Evolutionary conservation across 2,329 filamentous ascomycete genomes (phyloP), one percentile per base, ranked within the genome.

Genomic region (Alternaria rosae): DNA sequence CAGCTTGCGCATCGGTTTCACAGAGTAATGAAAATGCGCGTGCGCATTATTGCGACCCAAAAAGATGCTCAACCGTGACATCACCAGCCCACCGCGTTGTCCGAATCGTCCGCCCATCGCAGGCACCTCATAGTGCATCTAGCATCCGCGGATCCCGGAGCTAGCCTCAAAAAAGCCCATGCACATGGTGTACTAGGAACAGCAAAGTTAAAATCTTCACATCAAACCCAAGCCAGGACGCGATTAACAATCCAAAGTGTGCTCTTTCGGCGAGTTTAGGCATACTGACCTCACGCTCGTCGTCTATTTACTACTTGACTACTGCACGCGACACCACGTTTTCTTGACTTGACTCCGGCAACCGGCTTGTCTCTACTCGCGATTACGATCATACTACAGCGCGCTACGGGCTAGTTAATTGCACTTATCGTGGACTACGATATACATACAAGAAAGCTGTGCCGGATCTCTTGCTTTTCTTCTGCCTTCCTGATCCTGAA

Each of bases 141-240:
- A 28, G 50, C 57, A 59, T 59, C 57, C 57, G 57, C 51, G 51
- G 50, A 48, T 59, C 57, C 57, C 57, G 57, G 51, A 55, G 57
- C 57, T 59, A 59, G 32, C 25, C 21, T 28, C 23, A 38, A 51
- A 51, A 51, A 51, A 51, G 35, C 47, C 23, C 47, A 0, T 43
- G 4, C 38, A 10, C 7, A n/a, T n/a, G 20, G 5, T 35, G 32
- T 23, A 51, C 47, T 38, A 21, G 32, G 47, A 21, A 51, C 47
- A 15, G 32, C 47, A 30, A 51, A 35, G 35, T 51, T 51, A 38
- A 51, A 38, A 17, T n/a, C n/a, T n/a, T 38, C 1, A 2, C 55
- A 30, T 56, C 54, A 28, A 47, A 56, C 32, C 28, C 42, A 56
- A 43, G 42, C 47, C 32, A 35, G 32, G 32, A 35, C 32, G 23